phyloP scores from a whole-genome alignment of 2,329 filamentous ascomycete species.

The Neurospora crassa region DNA sequence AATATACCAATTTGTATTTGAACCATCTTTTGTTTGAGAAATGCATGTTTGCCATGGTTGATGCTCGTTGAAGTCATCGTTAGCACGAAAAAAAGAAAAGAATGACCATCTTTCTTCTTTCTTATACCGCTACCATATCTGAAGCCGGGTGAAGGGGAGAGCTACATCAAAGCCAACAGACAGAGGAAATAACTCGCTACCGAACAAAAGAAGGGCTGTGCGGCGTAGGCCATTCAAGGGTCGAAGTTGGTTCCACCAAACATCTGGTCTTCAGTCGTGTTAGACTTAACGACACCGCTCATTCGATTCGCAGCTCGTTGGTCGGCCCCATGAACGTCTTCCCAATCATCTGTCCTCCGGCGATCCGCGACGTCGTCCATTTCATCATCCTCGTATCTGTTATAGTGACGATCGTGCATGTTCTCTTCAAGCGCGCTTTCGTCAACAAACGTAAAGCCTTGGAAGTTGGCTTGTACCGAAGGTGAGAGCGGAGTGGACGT shows the following conservation, averaged over 20 bases:
- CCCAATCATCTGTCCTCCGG: constrained; percentile 44
- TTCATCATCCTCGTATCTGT: constrained; percentile 43
- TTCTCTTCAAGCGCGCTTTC: constrained; percentile 90
- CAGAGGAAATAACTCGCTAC: constrained; percentile 1
- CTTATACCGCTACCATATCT: background rate
- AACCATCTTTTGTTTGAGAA: background rate
- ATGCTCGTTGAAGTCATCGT: constrained; percentile 10
- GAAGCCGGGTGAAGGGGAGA: background rate
- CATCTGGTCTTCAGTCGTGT: constrained; percentile 52
- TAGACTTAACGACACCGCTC: constrained; percentile 53
- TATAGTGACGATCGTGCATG: constrained; percentile 45
- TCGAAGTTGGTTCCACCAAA: constrained; percentile 56
- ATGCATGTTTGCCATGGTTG: constrained; percentile 16
- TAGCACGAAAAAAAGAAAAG: constrained; percentile 7
- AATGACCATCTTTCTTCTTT: constrained; percentile 12
- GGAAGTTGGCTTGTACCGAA: constrained; percentile 95
- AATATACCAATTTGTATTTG: background rate
- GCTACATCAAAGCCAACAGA: constrained; percentile 1
- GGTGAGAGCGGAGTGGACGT: constrained; percentile 89
- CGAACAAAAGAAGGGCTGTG: constrained; percentile 1
- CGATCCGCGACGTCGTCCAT: constrained; percentile 44
- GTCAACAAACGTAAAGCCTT: constrained; percentile 98
- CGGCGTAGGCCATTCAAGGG: constrained; percentile 33
- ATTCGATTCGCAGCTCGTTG: constrained; percentile 46
- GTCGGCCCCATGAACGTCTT: constrained; percentile 47